Evolutionary conservation across 2,329 filamentous ascomycete genomes (phyloP).

Genomic region (Calycina herbarum): DNA sequence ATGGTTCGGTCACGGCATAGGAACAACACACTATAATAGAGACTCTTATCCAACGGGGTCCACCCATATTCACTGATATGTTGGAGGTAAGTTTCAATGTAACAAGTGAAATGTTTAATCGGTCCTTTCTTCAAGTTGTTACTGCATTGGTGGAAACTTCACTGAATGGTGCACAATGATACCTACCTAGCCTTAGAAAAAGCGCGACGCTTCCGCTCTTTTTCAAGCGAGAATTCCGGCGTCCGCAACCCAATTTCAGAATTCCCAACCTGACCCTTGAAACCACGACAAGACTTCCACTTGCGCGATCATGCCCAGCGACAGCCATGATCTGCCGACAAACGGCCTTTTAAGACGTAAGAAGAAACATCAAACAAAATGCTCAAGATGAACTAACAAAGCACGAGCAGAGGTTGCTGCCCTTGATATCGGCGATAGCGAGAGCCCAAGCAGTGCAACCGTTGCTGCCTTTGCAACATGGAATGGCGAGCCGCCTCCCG

Average conservation of each 20-base stretch:
- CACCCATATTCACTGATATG: background rate
- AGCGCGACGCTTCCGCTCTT: background rate
- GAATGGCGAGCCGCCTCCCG: constrained; percentile 33
- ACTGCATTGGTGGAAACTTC: background rate
- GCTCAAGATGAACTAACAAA: constrained; percentile 21
- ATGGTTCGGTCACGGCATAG: background rate
- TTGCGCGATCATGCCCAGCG: background rate
- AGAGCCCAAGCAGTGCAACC: constrained; percentile 18
- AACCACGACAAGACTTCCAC: background rate
- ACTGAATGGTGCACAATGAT: background rate
- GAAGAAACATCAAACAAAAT: background rate
- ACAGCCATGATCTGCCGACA: background rate
- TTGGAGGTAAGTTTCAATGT: background rate
- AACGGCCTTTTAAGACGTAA: background rate
- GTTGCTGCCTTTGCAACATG: constrained; percentile 26
- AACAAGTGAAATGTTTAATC: background rate
- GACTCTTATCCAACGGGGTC: background rate
- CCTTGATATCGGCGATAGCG: constrained; percentile 33
- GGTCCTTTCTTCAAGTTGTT: background rate
- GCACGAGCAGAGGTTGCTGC: constrained; percentile 29
- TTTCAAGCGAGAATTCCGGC: constrained; percentile 2
- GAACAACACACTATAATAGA: background rate
- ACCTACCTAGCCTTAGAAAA: background rate
- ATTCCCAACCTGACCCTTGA: background rate
- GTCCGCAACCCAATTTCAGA: background rate